A percentile compares a stretch with the other conserved stretches of the same genome.
Evolutionary conservation across 75 land plant genomes (phyloP).

Genomic region (Picea glauca): DNA sequence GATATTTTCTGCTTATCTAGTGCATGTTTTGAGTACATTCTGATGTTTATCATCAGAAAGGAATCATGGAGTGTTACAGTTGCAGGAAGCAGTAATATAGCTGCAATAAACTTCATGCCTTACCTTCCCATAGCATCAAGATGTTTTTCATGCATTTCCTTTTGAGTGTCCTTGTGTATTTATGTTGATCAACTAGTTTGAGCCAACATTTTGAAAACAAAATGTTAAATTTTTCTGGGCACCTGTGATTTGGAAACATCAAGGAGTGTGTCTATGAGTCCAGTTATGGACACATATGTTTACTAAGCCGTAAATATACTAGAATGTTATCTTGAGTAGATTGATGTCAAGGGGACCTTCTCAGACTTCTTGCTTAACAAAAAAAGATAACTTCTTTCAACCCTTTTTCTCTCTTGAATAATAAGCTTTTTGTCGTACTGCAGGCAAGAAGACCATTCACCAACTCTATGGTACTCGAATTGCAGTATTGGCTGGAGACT

Average conservation of each 20-base stretch:
- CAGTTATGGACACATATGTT: conserved; percentile 5
- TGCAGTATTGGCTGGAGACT: conserved; percentile 97
- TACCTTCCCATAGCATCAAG: neutral
- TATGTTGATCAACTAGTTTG: neutral
- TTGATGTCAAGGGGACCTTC: neutral
- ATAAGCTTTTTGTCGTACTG: neutral
- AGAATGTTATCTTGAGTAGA: neutral
- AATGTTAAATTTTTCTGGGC: neutral
- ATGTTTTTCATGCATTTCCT: neutral
- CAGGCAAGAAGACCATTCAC: conserved; percentile 94
- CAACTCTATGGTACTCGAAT: conserved; percentile 87
- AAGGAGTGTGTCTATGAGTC: neutral
- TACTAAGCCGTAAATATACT: neutral
- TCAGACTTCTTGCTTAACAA: neutral
- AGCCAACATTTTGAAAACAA: neutral
- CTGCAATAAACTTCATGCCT: neutral
- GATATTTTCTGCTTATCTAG: neutral
- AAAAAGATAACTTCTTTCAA: neutral
- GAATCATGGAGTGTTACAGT: too few species aligned
- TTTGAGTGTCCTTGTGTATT: neutral
- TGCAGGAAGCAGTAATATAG: neutral
- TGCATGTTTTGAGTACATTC: neutral
- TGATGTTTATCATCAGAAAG: neutral
- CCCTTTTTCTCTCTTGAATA: neutral
- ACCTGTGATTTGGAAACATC: neutral